Conservation (phyloP, 2,329 filamentous ascomycete species). For the Pseudocercospora crystallina region DNA sequence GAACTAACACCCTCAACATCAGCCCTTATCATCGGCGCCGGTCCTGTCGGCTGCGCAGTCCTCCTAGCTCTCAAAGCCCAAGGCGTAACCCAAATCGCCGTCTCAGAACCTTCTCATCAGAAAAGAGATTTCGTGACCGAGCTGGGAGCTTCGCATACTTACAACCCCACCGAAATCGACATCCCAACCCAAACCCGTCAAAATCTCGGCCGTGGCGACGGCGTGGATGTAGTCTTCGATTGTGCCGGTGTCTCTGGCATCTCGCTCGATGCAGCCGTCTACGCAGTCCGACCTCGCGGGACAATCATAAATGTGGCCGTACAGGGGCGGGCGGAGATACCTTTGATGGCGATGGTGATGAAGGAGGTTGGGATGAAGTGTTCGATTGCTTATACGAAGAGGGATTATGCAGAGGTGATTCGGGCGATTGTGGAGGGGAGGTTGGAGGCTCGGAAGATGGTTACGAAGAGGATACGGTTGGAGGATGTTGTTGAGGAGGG, state of each 20-base stretch:
- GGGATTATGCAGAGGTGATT: conserved; percentile 10
- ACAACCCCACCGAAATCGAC: conserved; percentile 1
- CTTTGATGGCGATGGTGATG: conserved; percentile 8
- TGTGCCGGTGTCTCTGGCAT: conserved; percentile 9
- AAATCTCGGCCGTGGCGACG: neutral
- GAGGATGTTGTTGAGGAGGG: conserved; percentile 13
- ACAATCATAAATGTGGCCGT: conserved; percentile 4
- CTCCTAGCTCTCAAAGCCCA: conserved; percentile 9
- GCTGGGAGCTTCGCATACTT: neutral
- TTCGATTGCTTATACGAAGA: conserved; percentile 5
- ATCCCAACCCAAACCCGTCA: neutral
- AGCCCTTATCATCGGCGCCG: conserved; percentile 11
- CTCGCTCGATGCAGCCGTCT: conserved; percentile 11
- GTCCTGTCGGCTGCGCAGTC: conserved; percentile 11
- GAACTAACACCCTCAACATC: neutral
- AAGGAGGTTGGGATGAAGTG: conserved; percentile 4
- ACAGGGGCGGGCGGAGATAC: neutral
- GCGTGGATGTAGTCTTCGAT: conserved; percentile 11
- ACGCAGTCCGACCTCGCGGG: conserved; percentile 1
- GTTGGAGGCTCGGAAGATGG: conserved; percentile 5
- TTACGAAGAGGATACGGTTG: conserved; percentile 10
- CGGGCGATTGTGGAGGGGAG: neutral
- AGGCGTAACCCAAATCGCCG: conserved; percentile 8
- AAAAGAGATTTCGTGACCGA: conserved; percentile 3
- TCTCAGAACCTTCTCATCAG: conserved; percentile 7